Evolutionary conservation across 2,329 filamentous ascomycete genomes (phyloP), one percentile per base, ranked within the genome.

Genomic region (Stagonosporopsis vannaccii): DNA sequence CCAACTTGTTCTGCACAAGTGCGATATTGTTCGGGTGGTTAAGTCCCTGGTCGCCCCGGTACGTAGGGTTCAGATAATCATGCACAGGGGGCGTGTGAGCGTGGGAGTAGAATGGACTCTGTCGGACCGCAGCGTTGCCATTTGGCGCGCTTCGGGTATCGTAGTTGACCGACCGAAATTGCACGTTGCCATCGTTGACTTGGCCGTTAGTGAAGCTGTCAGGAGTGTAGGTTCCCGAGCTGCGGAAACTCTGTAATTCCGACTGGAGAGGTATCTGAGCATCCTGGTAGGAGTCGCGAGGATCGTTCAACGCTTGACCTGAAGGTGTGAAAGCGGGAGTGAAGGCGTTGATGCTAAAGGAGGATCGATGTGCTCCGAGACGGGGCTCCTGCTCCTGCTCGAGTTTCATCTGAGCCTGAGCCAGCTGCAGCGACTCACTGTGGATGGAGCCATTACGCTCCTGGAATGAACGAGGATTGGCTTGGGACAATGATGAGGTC

Each of bases 401-500:
- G 19, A 74, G 65, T 32, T 68, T 73, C 36, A 75, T 51, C 20
- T 75, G 70, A 25, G 65, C 63, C 12, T 79, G 67, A 15, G 73
- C 67, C 8, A 56, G 42, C 9, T 73, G 61, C n/a, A 73, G 61
- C 12, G 74, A 67, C 30, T 79, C 76, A 54, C 75, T 77, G 25
- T 73, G 68, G 37, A 76, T 71, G 1, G 72, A 76, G 15, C 71
- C 73, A 50, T 74, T 74, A n/a, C 76, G 75, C 36, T 76, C 75
- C 33, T 67, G 73, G 44, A 70, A 75, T 6, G 63, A 37, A 9
- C 76, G 72, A 15, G 73, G 74, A 57, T 79, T 81, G 40, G 76
- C 71, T 57, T 83, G 80, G 6, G 81, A 79, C 55, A 82, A 80
- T 0, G 84, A 83, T 6, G 77, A 69, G 3, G 80, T 77, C 30